Evolutionary conservation across 768 basidiomycete species (phyloP), one percentile per base, ranked within the genome.

Genomic region (Trametopsis cervina): DNA sequence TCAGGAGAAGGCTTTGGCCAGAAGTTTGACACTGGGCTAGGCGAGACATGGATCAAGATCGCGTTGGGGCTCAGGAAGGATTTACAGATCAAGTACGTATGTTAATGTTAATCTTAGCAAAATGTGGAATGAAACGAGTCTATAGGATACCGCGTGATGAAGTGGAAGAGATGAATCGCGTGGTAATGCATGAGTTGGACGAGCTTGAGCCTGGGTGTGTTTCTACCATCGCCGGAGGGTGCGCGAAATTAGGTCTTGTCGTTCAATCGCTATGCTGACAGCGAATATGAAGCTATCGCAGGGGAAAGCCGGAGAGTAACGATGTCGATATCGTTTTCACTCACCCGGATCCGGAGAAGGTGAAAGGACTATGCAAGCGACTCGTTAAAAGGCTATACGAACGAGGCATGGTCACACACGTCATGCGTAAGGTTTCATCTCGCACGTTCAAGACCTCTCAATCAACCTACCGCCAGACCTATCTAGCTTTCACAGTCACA

Each of bases 261-360:
- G n/a, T n/a, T n/a, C n/a, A n/a, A n/a, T n/a, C n/a, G n/a, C n/a
- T n/a, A n/a, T n/a, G n/a, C n/a, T n/a, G n/a, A n/a, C n/a, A n/a
- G n/a, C n/a, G 22, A 40, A 10, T 23, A 23, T 7, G 7, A 7
- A 92, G 91, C 4, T 89, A 93, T 65, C 80, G 94, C 23, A 70
- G 93, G 47, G 93, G 93, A 1, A 95, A 95, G 62, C 58, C 67
- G 2, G 66, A 80, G 51, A 89, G 85, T 58, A 89, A 85, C 57
- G 93, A 96, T 60, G 81, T 92, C 24, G 93, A 97, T 58, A 85
- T 97, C 47, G 78, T 96, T 1, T 85, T 95, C 60, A 86, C 83
- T 27, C 88, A 93, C 58, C 70, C 77, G 0, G 73, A 80, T 53
- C 68, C 59, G 23, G 64, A 62, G 7, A 71, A 75, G 39, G 72